phyloP scores from a whole-genome alignment of 179 eudicot species.

The Heliamphora pulchella region DNA sequence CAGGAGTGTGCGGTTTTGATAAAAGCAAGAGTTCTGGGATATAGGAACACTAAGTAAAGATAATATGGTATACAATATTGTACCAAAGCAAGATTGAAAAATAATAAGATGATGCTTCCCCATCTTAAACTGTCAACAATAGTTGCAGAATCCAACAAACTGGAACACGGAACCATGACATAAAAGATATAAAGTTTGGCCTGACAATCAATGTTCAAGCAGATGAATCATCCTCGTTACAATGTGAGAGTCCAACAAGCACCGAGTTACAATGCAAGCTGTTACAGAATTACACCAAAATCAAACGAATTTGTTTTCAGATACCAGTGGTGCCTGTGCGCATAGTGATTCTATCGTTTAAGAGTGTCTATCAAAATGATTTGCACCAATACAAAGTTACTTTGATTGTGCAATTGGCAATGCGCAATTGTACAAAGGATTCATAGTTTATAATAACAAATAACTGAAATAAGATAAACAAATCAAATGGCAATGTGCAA shows the following conservation, averaged over 20 bases:
- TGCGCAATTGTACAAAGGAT: too few species aligned
- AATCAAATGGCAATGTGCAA: too few species aligned
- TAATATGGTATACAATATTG: neutral
- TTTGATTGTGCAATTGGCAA: too few species aligned
- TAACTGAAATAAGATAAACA: too few species aligned
- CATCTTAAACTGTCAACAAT: neutral
- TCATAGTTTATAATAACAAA: too few species aligned
- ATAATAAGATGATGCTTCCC: slow-evolving; percentile 1
- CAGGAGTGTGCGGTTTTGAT: slow-evolving; percentile 36
- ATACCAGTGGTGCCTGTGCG: neutral
- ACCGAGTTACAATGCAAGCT: neutral
- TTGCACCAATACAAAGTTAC: neutral
- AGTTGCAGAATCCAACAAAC: neutral
- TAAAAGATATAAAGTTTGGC: neutral
- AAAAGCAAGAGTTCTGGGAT: slow-evolving; percentile 51
- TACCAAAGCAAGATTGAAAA: neutral
- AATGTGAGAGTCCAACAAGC: neutral
- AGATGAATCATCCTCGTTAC: neutral
- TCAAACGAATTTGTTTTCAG: neutral
- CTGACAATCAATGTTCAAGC: neutral
- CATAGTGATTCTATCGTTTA: neutral
- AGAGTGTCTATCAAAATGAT: neutral
- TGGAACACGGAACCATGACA: neutral
- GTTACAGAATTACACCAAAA: neutral
- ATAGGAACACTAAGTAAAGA: neutral